Evolutionary conservation across 495 filamentous ascomycete species (phyloP), one percentile per base, ranked within the genome.

Genomic region (Penicillium herquei): DNA sequence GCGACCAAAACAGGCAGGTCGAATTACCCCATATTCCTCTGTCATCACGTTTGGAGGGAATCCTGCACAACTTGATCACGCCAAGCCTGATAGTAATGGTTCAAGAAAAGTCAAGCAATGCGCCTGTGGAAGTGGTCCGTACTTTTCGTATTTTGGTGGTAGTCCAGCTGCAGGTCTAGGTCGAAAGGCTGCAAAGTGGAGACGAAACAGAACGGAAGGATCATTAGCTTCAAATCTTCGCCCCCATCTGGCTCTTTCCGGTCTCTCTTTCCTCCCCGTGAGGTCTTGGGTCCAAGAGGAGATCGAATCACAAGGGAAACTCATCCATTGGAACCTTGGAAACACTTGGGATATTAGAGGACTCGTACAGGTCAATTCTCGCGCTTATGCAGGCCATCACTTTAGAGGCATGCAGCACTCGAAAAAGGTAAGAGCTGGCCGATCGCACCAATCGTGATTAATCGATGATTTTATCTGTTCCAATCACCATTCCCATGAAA

Each of bases 311-410:
- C 42, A 44, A 30, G 11, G 17, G 21, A 31, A n/a, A 32, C n/a
- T 32, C 12, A 46, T 17, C 13, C 2, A 44, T 46, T n/a, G n/a
- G n/a, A n/a, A n/a, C n/a, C n/a, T n/a, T n/a, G n/a, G 43, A 21
- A 46, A 46, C 26, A 46, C 7, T 11, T 30, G 43, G 43, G 26
- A 46, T 13, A 46, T 46, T 46, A 2, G 26, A 46, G 49, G 59
- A 51, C 31, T 46, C 40, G 49, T 35, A 54, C 54, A 52, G 40
- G 18, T 26, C 43, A 55, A 41, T 51, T 43, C 43, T 39, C 33
- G 56, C 56, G 55, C 60, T 63, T 63, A 63, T 63, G 60, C 60
- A 59, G 56, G 50, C 56, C 52, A 59, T 56, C 56, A 47, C 30
- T 53, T 46, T 43, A 47, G 51, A 51, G 33, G 45, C 43, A 56